These are phyloP conservation scores for Kluyveromyces dobzhanskii DNA, from an alignment of 805 yeast genomes.

Conservation along the genomic window DNA sequence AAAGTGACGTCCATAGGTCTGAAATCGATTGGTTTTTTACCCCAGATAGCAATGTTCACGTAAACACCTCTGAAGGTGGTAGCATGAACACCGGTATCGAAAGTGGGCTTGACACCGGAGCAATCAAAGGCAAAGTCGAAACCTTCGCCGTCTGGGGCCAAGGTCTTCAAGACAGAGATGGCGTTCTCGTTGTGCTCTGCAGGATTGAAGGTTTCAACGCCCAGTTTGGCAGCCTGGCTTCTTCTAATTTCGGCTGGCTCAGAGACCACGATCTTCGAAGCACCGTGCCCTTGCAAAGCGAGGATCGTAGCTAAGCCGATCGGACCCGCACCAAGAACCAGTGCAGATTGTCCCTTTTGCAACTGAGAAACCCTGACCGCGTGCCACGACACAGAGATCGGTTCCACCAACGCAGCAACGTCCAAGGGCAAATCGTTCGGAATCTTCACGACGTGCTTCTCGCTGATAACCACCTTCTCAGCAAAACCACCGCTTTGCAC, in stretches of 20 bases:
- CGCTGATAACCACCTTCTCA: slow-evolving; percentile 38
- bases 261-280: slow-evolving; percentile 39
- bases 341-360: slow-evolving; percentile 36
- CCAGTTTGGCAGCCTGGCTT: slow-evolving; percentile 38
- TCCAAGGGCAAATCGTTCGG: slow-evolving; percentile 40
- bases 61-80: slow-evolving; percentile 46
- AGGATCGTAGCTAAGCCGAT: slow-evolving; percentile 53
- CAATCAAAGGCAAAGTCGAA: slow-evolving; percentile 47
- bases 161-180: slow-evolving; percentile 33
- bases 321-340: slow-evolving; percentile 56
- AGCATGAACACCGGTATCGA: slow-evolving; percentile 42
- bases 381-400: slow-evolving; percentile 51
- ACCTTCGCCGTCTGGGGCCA: slow-evolving; percentile 36
- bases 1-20: slow-evolving; percentile 49
- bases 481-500: slow-evolving; percentile 49
- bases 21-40: slow-evolving; percentile 39
- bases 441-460: slow-evolving; percentile 32
- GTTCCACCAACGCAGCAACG: slow-evolving; percentile 50
- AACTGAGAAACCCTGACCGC: slow-evolving; percentile 42
- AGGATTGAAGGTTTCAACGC: slow-evolving; percentile 47
- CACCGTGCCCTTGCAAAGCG: slow-evolving; percentile 44
- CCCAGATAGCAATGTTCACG: slow-evolving; percentile 64
- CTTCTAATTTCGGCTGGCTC: slow-evolving; percentile 45
- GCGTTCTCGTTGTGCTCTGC: slow-evolving; percentile 29
- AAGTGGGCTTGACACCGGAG: slow-evolving; percentile 44